phyloP scores from a whole-genome alignment of 2,329 filamentous ascomycete species.

The Pochonia chlamydosporia region DNA sequence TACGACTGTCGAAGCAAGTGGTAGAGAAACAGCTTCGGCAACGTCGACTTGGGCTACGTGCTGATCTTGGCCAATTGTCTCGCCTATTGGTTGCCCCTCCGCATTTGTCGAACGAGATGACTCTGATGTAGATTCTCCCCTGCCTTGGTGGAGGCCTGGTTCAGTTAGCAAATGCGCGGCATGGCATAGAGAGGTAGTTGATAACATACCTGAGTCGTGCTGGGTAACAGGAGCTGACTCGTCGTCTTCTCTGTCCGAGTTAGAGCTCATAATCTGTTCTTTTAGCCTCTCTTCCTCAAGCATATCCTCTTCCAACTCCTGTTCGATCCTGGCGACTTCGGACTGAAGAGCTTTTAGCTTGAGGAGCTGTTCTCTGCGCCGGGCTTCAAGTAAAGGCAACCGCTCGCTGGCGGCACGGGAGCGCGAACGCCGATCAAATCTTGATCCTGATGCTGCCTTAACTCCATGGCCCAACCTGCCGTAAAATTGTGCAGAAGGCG shows the following conservation, averaged over 20 bases:
- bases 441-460: neutral
- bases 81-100: neutral
- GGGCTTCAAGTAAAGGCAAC: conserved; percentile 30
- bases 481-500: neutral
- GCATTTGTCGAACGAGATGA: neutral
- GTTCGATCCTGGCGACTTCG: conserved; percentile 41
- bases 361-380: conserved; percentile 33
- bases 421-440: conserved; percentile 17
- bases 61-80: neutral
- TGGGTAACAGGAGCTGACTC: neutral
- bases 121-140: neutral
- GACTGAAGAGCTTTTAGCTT: conserved; percentile 40
- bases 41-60: neutral
- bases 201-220: neutral
- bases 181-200: no score
- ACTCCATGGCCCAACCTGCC: neutral
- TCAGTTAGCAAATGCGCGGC: no score
- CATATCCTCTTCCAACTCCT: conserved; percentile 37
- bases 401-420: conserved; percentile 30
- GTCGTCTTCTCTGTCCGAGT: conserved; percentile 13
- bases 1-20: neutral
- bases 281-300: conserved; percentile 27
- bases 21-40: neutral
- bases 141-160: neutral
- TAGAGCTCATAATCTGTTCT: conserved; percentile 18